Base-by-base conservation (phyloP, 2,329 filamentous ascomycete genomes). In the Apiospora kogelbergensis region DNA sequence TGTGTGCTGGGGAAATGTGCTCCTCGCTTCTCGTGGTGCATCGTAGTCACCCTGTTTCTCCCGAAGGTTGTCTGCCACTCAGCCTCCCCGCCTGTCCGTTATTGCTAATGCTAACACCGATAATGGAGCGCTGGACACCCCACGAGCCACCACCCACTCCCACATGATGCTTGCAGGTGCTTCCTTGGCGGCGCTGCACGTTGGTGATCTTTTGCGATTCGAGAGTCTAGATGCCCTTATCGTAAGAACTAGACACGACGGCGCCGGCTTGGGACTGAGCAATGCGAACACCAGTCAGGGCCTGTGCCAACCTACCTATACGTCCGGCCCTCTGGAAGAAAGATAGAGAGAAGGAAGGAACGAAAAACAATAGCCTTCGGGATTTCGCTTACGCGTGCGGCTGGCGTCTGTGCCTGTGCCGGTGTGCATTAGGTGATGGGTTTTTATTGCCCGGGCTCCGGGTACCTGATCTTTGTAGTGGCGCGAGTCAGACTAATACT, bases 11-110 rank as follows among this genome's bases (percentile, higher is more conserved):
- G 40, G 13, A 42, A 15, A 15, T 3, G n/a, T n/a, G n/a, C 17
- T 60, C n/a, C n/a, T n/a, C n/a, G 53, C 30, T 60, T 60, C 53
- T 60, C 53, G 53, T 60, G 30, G 53, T 60, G 53, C 53, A 60
- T 60, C 53, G 53, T 22, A 20, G 20, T 60, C 53, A 60, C 53
- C 53, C 53, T 60, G 53, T 60, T 60, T 60, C 30, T 60, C 10
- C 53, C 53, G 53, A 60, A 37, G 30, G 53, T 60, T 57, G 53
- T 37, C 53, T 60, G 53, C 53, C 30, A 37, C 53, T 60, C 30
- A 57, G 48, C 48, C 53, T 37, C 30, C 30, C 17, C 17, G 13
- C 17, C 30, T 37, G 30, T 60, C 26, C 30, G 11, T 37, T 37
- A 37, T 33, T 60, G 30, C 53, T 60, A 37, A 60, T 60, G 20